Evolutionary conservation across 1,284 basidiomycete genomes (phyloP).

Genomic region (Grifola frondosa): DNA sequence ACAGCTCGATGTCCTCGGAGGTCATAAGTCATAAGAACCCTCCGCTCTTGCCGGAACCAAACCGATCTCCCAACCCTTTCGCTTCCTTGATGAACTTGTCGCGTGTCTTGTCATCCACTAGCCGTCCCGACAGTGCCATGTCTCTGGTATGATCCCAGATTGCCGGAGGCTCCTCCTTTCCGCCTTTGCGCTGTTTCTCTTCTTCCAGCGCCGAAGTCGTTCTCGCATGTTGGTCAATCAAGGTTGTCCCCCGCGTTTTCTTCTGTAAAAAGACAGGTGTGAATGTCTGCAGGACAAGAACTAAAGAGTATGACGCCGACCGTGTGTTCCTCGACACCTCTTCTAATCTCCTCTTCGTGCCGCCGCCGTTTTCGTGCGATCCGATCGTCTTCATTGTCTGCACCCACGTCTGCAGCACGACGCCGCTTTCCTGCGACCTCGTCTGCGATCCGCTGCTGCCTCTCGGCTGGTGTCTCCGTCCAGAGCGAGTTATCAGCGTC

Average conservation of each 20-base stretch:
- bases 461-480: constrained; percentile 92
- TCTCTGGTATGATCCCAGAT: constrained; percentile 90
- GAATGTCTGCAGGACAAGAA: not conserved
- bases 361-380: constrained; percentile 52
- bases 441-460: constrained; percentile 81
- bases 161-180: constrained; percentile 52
- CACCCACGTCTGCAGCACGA: constrained; percentile 49
- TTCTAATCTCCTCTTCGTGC: constrained; percentile 66
- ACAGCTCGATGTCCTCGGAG: no score
- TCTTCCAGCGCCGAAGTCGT: constrained; percentile 23
- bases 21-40: constrained; percentile 59
- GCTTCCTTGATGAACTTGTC: constrained; percentile 78
- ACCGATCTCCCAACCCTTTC: constrained; percentile 75
- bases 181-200: constrained; percentile 38
- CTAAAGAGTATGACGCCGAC: constrained; percentile 45
- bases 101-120: constrained; percentile 84
- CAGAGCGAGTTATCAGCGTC: constrained; percentile 67
- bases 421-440: constrained; percentile 85
- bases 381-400: constrained; percentile 41
- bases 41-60: constrained; percentile 68
- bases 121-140: constrained; percentile 79
- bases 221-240: constrained; percentile 66
- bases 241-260: constrained; percentile 61
- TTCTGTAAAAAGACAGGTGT: constrained; percentile 40
- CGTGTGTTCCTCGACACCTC: constrained; percentile 77